Conservation (phyloP, 495 filamentous ascomycete genomes). For the Penicillium desertorum region DNA sequence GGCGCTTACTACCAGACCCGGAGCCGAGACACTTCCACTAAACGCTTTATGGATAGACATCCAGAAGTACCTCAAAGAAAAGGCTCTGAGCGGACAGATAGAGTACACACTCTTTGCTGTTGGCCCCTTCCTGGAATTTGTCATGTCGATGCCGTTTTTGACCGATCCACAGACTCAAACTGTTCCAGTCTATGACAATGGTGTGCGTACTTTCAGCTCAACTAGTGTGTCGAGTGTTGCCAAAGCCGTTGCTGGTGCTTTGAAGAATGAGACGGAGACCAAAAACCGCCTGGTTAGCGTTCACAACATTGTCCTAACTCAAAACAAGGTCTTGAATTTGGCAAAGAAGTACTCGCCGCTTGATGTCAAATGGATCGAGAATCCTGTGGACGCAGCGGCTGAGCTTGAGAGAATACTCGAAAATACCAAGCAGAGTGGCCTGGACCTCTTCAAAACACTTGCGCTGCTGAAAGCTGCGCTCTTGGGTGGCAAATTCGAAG, state of each 20-base stretch:
- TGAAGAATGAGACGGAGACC: not conserved
- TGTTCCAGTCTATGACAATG: not conserved
- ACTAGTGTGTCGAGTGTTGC: not conserved
- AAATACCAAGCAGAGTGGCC: not conserved
- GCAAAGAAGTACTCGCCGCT: not conserved
- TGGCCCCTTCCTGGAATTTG: constrained; percentile 4
- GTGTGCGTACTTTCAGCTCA: not conserved
- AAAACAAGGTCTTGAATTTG: not conserved
- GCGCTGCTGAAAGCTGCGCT: constrained; percentile 5
- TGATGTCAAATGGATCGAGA: not conserved
- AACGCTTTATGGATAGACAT: not conserved
- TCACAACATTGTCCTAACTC: not conserved
- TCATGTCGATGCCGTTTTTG: constrained; percentile 8
- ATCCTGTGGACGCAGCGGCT: not conserved
- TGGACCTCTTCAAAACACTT: constrained; percentile 1
- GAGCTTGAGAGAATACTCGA: not conserved
- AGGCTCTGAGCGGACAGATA: not conserved
- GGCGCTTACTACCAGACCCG: not conserved
- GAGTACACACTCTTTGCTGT: constrained; percentile 5
- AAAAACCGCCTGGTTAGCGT: constrained; percentile 1
- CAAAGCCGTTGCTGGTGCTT: not conserved
- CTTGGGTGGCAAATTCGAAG: not conserved
- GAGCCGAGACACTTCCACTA: not conserved
- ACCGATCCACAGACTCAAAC: not conserved
- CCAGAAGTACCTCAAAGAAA: constrained; percentile 1